phyloP scores from a whole-genome alignment of 78 protist genomes.

The Planoprotostelium fungivorum region DNA sequence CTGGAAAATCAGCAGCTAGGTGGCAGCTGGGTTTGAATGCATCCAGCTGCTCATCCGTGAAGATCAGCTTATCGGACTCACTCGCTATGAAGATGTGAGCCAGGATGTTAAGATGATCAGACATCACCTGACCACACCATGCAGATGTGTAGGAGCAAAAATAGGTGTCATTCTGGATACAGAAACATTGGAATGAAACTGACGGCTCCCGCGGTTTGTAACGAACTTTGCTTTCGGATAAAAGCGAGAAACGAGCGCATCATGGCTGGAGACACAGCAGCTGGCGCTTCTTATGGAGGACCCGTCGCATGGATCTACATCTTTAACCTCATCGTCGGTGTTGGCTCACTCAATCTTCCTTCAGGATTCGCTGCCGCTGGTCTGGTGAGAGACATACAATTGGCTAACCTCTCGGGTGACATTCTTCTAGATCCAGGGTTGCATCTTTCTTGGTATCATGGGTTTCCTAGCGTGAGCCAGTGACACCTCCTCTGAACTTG shows the following conservation, averaged over 20 bases:
- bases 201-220: too few relatives aligned
- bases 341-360: slow-evolving; percentile 72
- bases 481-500: not conserved
- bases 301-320: slow-evolving; percentile 43
- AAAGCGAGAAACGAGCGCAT: too few relatives aligned
- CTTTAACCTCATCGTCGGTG: slow-evolving; percentile 75
- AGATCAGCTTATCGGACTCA: not conserved
- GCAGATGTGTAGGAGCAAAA: too few relatives aligned
- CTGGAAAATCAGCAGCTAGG: not conserved
- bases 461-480: slow-evolving; percentile 46
- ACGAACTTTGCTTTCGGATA: too few relatives aligned
- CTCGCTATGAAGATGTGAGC: not conserved
- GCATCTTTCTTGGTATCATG: slow-evolving; percentile 27
- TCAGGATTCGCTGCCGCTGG: slow-evolving; percentile 49
- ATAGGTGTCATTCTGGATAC: too few relatives aligned
- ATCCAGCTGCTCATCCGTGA: not conserved
- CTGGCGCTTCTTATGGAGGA: not conserved
- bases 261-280: not conserved
- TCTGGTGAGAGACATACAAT: too few relatives aligned
- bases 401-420: not conserved
- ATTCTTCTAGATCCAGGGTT: slow-evolving; percentile 13
- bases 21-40: not conserved
- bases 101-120: not conserved
- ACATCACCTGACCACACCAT: not conserved
- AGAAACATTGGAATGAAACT: too few relatives aligned